Evolutionary conservation across 2,329 filamentous ascomycete genomes (phyloP).

Genomic region (Xylariales sp.): DNA sequence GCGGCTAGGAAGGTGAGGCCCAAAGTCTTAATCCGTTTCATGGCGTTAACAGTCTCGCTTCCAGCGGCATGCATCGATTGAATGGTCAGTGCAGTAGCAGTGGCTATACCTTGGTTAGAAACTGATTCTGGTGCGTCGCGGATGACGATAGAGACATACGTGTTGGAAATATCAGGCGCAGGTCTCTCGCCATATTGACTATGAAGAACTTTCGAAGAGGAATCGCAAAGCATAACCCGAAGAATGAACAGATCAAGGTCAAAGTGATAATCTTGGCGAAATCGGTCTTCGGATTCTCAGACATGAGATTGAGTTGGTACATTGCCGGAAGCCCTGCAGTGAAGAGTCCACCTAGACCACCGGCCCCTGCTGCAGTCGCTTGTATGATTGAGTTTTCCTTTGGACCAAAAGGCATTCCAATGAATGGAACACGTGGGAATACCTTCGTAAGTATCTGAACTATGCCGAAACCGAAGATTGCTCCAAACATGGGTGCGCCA

Average conservation of each 20-base stretch:
- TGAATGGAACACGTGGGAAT: slow-evolving; percentile 39
- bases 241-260: slow-evolving; percentile 58
- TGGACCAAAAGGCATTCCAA: slow-evolving; percentile 51
- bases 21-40: slow-evolving; percentile 51
- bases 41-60: slow-evolving; percentile 43
- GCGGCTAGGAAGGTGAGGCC: slow-evolving; percentile 42
- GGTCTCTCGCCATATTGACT: slow-evolving; percentile 57
- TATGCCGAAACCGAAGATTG: slow-evolving; percentile 53
- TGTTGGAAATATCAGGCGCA: slow-evolving; percentile 55
- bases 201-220: slow-evolving; percentile 65
- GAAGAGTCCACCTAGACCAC: slow-evolving; percentile 50
- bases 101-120: slow-evolving; percentile 32
- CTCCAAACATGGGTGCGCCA: slow-evolving; percentile 38
- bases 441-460: slow-evolving; percentile 43
- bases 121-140: neutral
- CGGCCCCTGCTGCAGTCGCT: slow-evolving; percentile 49
- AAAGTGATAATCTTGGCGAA: slow-evolving; percentile 55
- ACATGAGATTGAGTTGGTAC: slow-evolving; percentile 46
- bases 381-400: slow-evolving; percentile 55
- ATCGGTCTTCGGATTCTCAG: slow-evolving; percentile 42
- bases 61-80: slow-evolving; percentile 53
- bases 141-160: slow-evolving; percentile 1
- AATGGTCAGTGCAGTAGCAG: slow-evolving; percentile 55
- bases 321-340: slow-evolving; percentile 51
- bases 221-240: slow-evolving; percentile 59